Percentiles rank a stretch among this genome's conserved stretches.
phyloP scores from a whole-genome alignment of 2,329 filamentous ascomycete species.

The Knufia petricola region DNA sequence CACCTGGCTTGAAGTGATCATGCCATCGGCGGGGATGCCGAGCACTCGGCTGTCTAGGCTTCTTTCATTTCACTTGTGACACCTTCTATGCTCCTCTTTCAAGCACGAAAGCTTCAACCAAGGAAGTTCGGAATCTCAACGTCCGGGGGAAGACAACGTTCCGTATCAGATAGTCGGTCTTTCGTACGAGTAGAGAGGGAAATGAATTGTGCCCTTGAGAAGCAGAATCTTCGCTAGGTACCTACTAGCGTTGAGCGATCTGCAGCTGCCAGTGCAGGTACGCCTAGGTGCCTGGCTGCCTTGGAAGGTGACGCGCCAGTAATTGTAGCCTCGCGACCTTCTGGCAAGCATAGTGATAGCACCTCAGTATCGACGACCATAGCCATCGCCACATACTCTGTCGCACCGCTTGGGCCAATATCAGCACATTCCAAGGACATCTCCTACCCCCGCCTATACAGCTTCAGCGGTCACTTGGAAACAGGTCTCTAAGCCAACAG shows the following conservation, averaged over 20 bases:
- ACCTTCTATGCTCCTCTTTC: neutral
- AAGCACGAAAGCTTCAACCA: neutral
- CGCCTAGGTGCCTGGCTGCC: conserved; percentile 1
- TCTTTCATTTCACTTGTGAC: neutral
- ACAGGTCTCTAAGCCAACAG: neutral
- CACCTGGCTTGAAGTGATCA: conserved; percentile 3
- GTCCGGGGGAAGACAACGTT: no score
- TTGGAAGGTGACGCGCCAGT: neutral
- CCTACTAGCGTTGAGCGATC: neutral
- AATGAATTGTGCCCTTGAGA: no score
- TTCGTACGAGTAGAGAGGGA: no score
- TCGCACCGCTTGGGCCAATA: no score
- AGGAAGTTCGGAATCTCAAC: neutral
- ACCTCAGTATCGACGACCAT: neutral
- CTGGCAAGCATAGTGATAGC: neutral
- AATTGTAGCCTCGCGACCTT: conserved; percentile 6
- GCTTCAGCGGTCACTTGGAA: neutral
- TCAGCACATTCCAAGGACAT: no score
- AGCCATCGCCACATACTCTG: no score
- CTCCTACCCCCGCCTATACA: neutral
- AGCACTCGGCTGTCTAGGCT: conserved; percentile 3
- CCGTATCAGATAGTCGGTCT: no score
- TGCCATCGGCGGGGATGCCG: conserved; percentile 2
- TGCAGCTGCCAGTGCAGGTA: neutral
- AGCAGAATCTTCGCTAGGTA: no score